A percentile compares a stretch with the other conserved stretches of the same genome.
phyloP scores from a whole-genome alignment of 768 basidiomycete genomes.

The Phylloporus arenicola region DNA sequence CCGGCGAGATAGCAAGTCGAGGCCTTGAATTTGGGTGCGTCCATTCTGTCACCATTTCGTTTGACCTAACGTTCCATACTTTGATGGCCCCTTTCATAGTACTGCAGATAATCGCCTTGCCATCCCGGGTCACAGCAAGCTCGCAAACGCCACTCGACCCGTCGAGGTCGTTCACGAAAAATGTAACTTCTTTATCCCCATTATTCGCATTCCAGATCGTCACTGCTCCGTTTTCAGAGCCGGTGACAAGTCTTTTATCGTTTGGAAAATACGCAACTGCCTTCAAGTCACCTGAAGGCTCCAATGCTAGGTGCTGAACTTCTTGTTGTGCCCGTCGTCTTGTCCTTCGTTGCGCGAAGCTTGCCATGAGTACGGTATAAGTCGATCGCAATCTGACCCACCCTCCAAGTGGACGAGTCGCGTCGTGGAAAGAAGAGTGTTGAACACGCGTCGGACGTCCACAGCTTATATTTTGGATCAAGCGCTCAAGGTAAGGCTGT shows the following conservation, averaged over 20 bases:
- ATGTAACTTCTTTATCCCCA: not conserved
- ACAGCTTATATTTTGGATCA: too few species aligned
- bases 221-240: not conserved
- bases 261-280: not conserved
- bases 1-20: not conserved
- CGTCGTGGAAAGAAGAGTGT: too few species aligned
- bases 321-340: too few species aligned
- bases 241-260: not conserved
- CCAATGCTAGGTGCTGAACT: too few species aligned
- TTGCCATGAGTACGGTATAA: too few species aligned
- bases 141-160: not conserved
- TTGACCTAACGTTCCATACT: not conserved
- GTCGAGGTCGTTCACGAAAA: not conserved
- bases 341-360: too few species aligned
- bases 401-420: too few species aligned
- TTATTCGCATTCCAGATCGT: not conserved
- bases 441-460: too few species aligned
- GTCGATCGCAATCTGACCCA: too few species aligned
- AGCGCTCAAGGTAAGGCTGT: too few species aligned
- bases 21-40: too few species aligned
- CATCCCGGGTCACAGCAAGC: not conserved
- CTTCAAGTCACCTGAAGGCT: too few species aligned
- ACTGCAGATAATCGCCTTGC: not conserved
- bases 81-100: not conserved
- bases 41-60: not conserved